Evolutionary conservation across 176 grass and related monocot genomes (phyloP).

Genomic region (Carex myosuroides): DNA sequence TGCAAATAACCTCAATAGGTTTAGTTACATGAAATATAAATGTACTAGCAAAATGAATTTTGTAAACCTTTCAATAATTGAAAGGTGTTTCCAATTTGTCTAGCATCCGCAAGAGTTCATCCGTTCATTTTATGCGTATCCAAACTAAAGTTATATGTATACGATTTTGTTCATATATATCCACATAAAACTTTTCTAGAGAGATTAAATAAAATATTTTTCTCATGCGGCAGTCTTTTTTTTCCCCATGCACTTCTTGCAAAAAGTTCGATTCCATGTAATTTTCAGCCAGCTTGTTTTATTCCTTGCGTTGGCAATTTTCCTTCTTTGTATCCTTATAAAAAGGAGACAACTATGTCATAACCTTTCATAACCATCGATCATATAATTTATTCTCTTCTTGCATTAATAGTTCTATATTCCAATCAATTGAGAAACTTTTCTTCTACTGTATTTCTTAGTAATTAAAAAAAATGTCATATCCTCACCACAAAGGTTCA

Average conservation of each 20-base stretch:
- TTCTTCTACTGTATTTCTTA: not conserved
- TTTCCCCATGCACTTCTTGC: not conserved
- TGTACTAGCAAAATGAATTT: not conserved
- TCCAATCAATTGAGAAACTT: not conserved
- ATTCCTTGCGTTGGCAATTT: not conserved
- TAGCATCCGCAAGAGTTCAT: not conserved
- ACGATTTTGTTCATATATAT: not conserved
- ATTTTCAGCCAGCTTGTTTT: not conserved
- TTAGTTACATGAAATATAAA: not conserved
- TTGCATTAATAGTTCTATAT: not conserved
- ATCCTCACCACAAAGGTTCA: constrained; percentile 8
- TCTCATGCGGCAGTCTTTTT: not conserved
- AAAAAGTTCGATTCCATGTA: not conserved
- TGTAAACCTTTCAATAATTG: not conserved
- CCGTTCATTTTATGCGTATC: not conserved
- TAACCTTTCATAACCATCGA: not conserved
- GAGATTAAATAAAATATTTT: not conserved
- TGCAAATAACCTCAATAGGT: too few species aligned
- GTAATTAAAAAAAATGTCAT: not conserved
- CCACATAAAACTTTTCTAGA: not conserved
- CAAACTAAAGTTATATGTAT: not conserved
- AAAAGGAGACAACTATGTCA: not conserved
- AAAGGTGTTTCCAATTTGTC: not conserved
- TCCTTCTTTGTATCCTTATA: not conserved
- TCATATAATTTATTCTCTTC: not conserved